Conservation (phyloP, 78 protist genomes). For the Bigelowiella natans region DNA sequence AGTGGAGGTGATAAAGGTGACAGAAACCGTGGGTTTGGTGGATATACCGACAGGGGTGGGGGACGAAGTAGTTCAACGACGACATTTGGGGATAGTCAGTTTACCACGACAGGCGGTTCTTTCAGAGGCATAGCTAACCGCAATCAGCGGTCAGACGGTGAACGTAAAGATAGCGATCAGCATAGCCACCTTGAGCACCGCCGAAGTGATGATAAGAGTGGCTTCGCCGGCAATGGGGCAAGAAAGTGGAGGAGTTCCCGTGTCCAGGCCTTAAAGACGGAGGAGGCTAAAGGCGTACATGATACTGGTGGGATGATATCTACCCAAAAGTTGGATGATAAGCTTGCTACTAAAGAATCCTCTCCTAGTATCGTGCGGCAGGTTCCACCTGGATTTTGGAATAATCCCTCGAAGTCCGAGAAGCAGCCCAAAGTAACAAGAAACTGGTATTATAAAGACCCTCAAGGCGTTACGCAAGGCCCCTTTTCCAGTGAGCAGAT, state of each 20-base stretch:
- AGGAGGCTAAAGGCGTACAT: background rate
- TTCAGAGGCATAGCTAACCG: too few relatives aligned
- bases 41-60: background rate
- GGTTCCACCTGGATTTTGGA: background rate
- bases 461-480: background rate
- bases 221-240: too few relatives aligned
- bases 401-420: too few relatives aligned
- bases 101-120: too few relatives aligned
- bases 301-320: too few relatives aligned
- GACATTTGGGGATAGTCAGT: background rate
- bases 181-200: too few relatives aligned
- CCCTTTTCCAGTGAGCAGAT: background rate
- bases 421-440: background rate
- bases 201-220: too few relatives aligned
- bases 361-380: background rate
- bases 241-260: background rate
- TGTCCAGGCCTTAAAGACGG: background rate
- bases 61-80: too few relatives aligned
- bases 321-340: too few relatives aligned
- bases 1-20: background rate
- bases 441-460: background rate
- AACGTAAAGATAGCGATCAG: too few relatives aligned
- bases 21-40: too few relatives aligned
- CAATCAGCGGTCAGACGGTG: too few relatives aligned
- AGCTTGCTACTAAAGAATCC: background rate